Base-by-base conservation (phyloP, 2,329 filamentous ascomycete species). In the Monascus ruber region DNA sequence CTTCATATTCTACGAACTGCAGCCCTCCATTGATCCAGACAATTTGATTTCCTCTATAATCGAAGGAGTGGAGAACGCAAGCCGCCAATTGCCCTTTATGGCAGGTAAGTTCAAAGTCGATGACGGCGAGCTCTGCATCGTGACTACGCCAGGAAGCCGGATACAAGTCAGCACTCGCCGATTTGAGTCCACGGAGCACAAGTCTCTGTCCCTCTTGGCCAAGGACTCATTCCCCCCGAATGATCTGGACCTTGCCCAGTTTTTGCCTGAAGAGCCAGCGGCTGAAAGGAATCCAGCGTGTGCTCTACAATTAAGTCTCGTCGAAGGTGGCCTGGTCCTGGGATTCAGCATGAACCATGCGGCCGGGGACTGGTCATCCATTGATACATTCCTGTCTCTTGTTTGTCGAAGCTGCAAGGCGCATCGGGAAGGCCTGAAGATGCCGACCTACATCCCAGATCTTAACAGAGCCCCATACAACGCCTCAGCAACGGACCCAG, bases 321-420 rank as follows among this genome's bases (percentile, higher is more conserved):
- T 54, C 8, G 35, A 49, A 24, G 44, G 46, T 2, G 49, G 50
- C 6, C 29, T 54, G 11, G 39, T 51, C 26, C 17, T 54, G 5
- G 47, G 43, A 26, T 40, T 48, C 26, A 32, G 37, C 31, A 38
- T 51, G 25, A 43, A 51, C 27, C 49, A 53, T 11, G 45, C 45
- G n/a, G 42, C 38, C 4, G 52, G 45, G 9, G 52, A 54, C 40
- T 54, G 51, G 49, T 11, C 35, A 9, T 52, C 52, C 5, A 44
- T 53, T 27, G 38, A 49, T 33, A 41, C 36, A n/a, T 48, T 52
- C 29, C 17, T 52, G 6, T 46, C 47, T 37, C 39, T 52, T 5
- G 27, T 52, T 24, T 50, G 49, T 31, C 43, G 47, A 38, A 40
- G 49, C 33, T 42, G 38, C 34, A 47, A 48, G 37, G 46, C 49